Percentiles rank a stretch among this genome's conserved stretches.
These are phyloP conservation scores for Neopestalotiopsis clavispora DNA, from an alignment of 2,329 filamentous ascomycete species.

Conservation along the genomic window DNA sequence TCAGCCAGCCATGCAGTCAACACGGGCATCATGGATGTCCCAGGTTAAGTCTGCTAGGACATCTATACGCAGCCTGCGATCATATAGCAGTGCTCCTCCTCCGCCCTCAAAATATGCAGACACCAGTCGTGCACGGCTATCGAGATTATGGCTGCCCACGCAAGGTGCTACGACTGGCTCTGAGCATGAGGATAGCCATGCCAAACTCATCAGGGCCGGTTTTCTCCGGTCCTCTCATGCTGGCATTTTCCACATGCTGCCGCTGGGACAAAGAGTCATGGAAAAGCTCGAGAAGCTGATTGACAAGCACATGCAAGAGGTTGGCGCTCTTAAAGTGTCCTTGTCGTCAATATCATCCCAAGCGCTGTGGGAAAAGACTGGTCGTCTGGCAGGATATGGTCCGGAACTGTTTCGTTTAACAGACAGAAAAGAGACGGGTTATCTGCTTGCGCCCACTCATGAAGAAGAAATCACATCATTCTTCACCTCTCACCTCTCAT, in stretches of 20 bases:
- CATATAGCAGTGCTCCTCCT: conserved; percentile 8
- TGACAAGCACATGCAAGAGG: conserved; percentile 83
- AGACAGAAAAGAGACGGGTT: conserved; percentile 77
- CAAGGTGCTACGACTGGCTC: conserved; percentile 66
- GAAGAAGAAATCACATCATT: conserved; percentile 94
- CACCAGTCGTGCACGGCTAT: conserved; percentile 51
- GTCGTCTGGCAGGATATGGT: conserved; percentile 73
- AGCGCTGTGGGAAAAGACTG: conserved; percentile 80
- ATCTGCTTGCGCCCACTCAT: conserved; percentile 88
- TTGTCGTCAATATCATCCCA: conserved; percentile 87
- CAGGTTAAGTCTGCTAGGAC: conserved; percentile 1
- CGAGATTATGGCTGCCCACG: conserved; percentile 80
- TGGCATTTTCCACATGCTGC: conserved; percentile 91
- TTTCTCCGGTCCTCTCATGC: conserved; percentile 83
- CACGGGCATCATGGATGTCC: conserved; percentile 14
- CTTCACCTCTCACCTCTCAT: conserved; percentile 76
- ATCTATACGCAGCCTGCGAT: background rate
- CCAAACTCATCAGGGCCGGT: conserved; percentile 71
- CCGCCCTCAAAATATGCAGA: background rate
- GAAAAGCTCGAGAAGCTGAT: conserved; percentile 85
- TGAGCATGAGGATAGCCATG: conserved; percentile 66
- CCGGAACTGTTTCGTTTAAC: conserved; percentile 83
- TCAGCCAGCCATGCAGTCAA: conserved; percentile 13
- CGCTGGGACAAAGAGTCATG: conserved; percentile 84
- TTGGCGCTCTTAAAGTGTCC: conserved; percentile 83